Percentiles rank a stretch among this genome's conserved stretches.
Conservation (phyloP, 108 stramenopile genomes). For the Asterionellopsis glacialis region DNA sequence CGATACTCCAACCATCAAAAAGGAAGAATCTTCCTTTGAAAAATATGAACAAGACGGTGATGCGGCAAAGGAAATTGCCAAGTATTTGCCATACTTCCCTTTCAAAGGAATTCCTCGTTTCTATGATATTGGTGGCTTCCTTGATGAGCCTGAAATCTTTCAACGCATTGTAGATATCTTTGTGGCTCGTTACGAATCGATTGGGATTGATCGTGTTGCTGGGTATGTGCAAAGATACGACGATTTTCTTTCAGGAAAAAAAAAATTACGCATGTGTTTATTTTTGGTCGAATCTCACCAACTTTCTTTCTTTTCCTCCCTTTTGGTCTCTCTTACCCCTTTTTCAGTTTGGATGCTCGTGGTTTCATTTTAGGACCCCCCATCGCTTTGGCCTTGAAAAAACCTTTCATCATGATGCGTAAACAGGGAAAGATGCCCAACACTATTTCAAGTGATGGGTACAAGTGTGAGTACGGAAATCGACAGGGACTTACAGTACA, state of each 20-base stretch:
- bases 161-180: slow-evolving; percentile 89
- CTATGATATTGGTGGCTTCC: slow-evolving; percentile 98
- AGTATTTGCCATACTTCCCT: slow-evolving; percentile 94
- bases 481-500: slow-evolving; percentile 90
- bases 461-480: slow-evolving; percentile 93
- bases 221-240: slow-evolving; percentile 33
- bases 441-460: slow-evolving; percentile 68
- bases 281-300: slow-evolving; percentile 3
- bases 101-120: slow-evolving; percentile 98
- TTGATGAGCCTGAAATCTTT: slow-evolving; percentile 82
- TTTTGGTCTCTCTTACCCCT: not conserved
- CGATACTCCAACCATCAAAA: not conserved
- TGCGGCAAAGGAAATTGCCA: slow-evolving; percentile 85
- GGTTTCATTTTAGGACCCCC: slow-evolving; percentile 97
- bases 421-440: slow-evolving; percentile 99
- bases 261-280: not conserved
- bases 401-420: slow-evolving; percentile 97
- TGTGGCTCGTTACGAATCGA: slow-evolving; percentile 63
- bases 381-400: slow-evolving; percentile 91
- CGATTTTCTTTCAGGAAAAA: not conserved
- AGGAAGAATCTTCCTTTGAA: slow-evolving; percentile 5
- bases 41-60: slow-evolving; percentile 76
- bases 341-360: slow-evolving; percentile 76
- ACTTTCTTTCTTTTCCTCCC: not conserved
- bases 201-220: slow-evolving; percentile 85